Percentiles rank a stretch among this genome's conserved stretches.
Conservation (phyloP, 2,329 filamentous ascomycete species). For the Periconia sp. region DNA sequence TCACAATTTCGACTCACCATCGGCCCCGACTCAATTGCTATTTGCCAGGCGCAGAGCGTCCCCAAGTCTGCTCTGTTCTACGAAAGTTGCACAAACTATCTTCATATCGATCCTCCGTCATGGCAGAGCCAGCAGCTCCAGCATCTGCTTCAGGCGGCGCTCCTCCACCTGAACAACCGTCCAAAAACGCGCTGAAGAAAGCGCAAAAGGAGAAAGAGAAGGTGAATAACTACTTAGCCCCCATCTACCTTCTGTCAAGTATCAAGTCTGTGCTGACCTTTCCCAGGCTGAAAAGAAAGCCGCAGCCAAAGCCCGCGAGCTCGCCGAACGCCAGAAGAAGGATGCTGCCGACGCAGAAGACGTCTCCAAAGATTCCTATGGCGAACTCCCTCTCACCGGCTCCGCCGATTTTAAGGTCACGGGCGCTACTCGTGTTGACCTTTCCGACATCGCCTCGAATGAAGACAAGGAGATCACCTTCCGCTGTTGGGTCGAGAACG, state of each 20-base stretch:
- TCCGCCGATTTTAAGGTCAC: slow-evolving; percentile 60
- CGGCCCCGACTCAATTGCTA: too few species aligned
- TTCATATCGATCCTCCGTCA: too few species aligned
- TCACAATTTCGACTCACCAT: too few species aligned
- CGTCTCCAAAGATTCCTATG: slow-evolving; percentile 79
- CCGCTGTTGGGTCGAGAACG: slow-evolving; percentile 84
- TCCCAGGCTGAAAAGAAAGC: slow-evolving; percentile 49
- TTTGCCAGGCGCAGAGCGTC: too few species aligned
- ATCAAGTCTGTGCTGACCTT: slow-evolving; percentile 14
- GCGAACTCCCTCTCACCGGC: slow-evolving; percentile 66
- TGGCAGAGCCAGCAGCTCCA: slow-evolving; percentile 40
- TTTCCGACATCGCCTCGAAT: slow-evolving; percentile 53
- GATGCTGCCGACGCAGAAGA: slow-evolving; percentile 71
- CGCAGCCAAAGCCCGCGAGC: slow-evolving; percentile 57
- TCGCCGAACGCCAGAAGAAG: slow-evolving; percentile 53
- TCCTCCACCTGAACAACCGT: slow-evolving; percentile 32
- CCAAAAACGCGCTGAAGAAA: slow-evolving; percentile 52
- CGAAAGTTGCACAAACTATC: too few species aligned
- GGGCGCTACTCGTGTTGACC: slow-evolving; percentile 61
- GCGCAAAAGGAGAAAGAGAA: slow-evolving; percentile 50
- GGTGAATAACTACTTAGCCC: slow-evolving; percentile 20
- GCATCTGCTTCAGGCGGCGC: slow-evolving; percentile 26
- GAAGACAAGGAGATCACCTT: slow-evolving; percentile 66
- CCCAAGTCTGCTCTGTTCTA: too few species aligned
- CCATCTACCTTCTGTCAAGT: background rate